Base-by-base conservation (phyloP, 1,284 basidiomycete genomes). In the Agroathelia rolfsii region DNA sequence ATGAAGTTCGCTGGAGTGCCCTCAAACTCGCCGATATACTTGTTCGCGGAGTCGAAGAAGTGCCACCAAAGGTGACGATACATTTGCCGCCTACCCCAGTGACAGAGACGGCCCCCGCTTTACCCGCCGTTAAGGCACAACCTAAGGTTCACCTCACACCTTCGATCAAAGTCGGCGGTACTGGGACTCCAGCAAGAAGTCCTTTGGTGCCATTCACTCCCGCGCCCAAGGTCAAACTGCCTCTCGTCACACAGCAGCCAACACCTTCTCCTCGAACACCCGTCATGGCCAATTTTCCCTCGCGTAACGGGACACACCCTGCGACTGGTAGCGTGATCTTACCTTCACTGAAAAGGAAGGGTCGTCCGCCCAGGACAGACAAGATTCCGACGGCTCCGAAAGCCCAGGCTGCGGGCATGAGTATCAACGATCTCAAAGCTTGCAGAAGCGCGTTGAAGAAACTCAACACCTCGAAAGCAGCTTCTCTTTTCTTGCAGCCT, bases 1-100 rank as follows among this genome's bases (percentile, higher is more conserved):
- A 80, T 43, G 86, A 94, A 59, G 83, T 93, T 28, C 80, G 92
- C 22, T 87, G 88, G 73, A 87, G 84, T 40, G 61, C 96, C 30
- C 66, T 98, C 47, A 97, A 97, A 59, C 64, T 96, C 7, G 89
- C 86, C 8, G 94, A 97, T 50, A 66, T 96, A 15, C 72, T 94
- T 30, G 83, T 94, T 43, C 76, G 80, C 32, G 82, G 86, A 13
- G 61, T 72, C 3, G 76, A 87, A 35, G 92, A 95, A 55, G 72
- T 77, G 3, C 64, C 82, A n/a, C 90, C 89, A 0, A 87, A 85
- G 36, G 76, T 89, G 34, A 82, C 80, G 24, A 84, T 96, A 37
- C 83, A 85, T 32, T 68, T 90, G 33, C 83, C 85, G 15, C 72
- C 76, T 13, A 88, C 85, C 1, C 86, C 87, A 7, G 64, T 79